Conservation (phyloP, 148 eudicot species). For the Spergularia bocconei region DNA sequence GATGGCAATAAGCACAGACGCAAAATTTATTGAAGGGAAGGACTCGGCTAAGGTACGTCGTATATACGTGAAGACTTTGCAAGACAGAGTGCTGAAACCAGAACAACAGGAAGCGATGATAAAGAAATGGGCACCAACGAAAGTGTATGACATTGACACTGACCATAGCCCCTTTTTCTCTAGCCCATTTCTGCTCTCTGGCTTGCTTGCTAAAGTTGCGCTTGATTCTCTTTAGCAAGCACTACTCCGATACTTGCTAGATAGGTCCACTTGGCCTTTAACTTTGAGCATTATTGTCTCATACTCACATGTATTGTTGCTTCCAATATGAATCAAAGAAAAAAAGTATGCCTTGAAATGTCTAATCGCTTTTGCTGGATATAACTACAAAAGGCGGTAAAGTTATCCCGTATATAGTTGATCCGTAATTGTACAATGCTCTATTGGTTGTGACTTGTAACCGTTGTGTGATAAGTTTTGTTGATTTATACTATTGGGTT, state of each 20-base stretch:
- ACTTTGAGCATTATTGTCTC: constrained; percentile 18
- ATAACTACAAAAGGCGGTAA: too few species aligned
- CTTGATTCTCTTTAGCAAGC: constrained; percentile 7
- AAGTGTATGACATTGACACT: constrained; percentile 59
- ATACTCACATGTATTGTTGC: constrained; percentile 29
- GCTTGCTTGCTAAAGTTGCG: constrained; percentile 56
- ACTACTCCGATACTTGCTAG: neutral
- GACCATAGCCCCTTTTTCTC: constrained; percentile 82
- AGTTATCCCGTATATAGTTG: too few species aligned
- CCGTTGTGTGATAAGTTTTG: too few species aligned
- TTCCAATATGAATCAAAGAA: too few species aligned
- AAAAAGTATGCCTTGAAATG: too few species aligned
- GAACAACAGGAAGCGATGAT: constrained; percentile 77
- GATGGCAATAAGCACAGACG: constrained; percentile 35
- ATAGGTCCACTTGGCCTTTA: neutral
- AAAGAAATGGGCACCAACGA: constrained; percentile 58
- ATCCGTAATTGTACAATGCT: too few species aligned
- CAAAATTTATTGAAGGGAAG: constrained; percentile 30
- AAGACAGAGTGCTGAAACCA: constrained; percentile 53
- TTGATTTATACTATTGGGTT: too few species aligned
- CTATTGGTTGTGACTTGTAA: too few species aligned
- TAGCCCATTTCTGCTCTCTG: constrained; percentile 52
- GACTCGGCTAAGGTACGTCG: constrained; percentile 45
- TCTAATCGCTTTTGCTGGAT: too few species aligned
- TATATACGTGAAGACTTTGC: constrained; percentile 54